Percentiles rank a stretch among this genome's conserved stretches.
phyloP scores from a whole-genome alignment of 129 eudicot species.

The Tagetes erecta region DNA sequence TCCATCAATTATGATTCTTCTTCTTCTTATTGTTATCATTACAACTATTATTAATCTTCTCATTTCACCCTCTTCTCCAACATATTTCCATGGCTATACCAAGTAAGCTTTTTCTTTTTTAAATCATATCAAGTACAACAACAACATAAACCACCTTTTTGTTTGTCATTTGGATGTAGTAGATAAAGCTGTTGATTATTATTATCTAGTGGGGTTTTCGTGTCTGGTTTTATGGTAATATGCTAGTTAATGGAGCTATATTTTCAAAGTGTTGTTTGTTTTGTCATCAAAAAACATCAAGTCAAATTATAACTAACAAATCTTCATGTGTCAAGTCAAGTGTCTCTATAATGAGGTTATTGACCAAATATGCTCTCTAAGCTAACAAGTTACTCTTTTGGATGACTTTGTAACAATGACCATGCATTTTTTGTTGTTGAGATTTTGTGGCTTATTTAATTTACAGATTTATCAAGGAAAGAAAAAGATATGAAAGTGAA shows the following conservation, averaged over 20 bases:
- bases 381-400: no score
- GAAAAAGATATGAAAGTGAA: constrained; percentile 29
- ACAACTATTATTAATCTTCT: constrained; percentile 17
- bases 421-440: no score
- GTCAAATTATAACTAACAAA: not conserved
- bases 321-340: not conserved
- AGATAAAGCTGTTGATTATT: not conserved
- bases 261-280: not conserved
- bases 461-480: constrained; percentile 28
- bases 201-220: constrained; percentile 30
- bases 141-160: not conserved
- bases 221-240: constrained; percentile 28
- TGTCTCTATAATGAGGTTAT: constrained; percentile 2
- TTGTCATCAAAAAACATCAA: not conserved
- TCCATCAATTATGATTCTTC: constrained; percentile 28
- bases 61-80: constrained; percentile 40
- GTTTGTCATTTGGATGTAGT: not conserved
- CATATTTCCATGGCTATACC: constrained; percentile 38
- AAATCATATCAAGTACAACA: constrained; percentile 18
- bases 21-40: constrained; percentile 22
- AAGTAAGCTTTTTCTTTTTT: constrained; percentile 40
- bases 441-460: not conserved
- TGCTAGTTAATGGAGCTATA: constrained; percentile 5
- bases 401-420: no score
- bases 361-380: not conserved